Evolutionary conservation across 192 early-diverging fungal species (phyloP), one percentile per base, ranked within the genome.

Genomic region (Entomortierella lignicola): DNA sequence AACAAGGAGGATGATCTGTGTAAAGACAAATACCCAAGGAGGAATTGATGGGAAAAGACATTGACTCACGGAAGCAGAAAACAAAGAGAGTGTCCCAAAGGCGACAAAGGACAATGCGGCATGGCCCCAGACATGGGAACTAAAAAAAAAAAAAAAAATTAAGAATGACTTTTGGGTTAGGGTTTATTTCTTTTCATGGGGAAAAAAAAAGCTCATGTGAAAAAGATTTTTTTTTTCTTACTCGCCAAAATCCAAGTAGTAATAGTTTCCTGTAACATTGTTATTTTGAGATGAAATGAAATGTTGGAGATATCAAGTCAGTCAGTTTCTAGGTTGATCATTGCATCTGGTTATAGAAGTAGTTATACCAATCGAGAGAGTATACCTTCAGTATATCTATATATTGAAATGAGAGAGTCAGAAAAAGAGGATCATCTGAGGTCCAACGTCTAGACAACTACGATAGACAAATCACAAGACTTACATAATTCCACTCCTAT

Each of bases 161-260:
- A 47, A 25, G 31, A n/a, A n/a, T n/a, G n/a, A n/a, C n/a, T n/a
- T n/a, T n/a, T n/a, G n/a, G n/a, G n/a, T n/a, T n/a, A n/a, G n/a
- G n/a, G n/a, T n/a, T n/a, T n/a, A n/a, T n/a, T n/a, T n/a, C n/a
- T n/a, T n/a, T n/a, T n/a, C 25, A 51, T 37, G 0, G 48, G 20
- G 20, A 2, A 37, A 52, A 37, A 39, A 54, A 23, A 41, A 63
- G n/a, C n/a, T n/a, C n/a, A n/a, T n/a, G n/a, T n/a, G n/a, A n/a
- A n/a, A n/a, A n/a, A n/a, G n/a, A n/a, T n/a, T n/a, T n/a, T n/a
- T n/a, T n/a, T n/a, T n/a, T n/a, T n/a, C 70, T 39, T 72, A 72
- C 70, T 79, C 75, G 60, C 75, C 75, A 64, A 79, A 79, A 31
- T 79, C 75, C 37, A 79, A 55, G 43, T 79, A 79, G 32, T 79